These are phyloP conservation scores for Phoma herbarum DNA, from an alignment of 2,329 filamentous ascomycete genomes.

Conservation along the genomic window DNA sequence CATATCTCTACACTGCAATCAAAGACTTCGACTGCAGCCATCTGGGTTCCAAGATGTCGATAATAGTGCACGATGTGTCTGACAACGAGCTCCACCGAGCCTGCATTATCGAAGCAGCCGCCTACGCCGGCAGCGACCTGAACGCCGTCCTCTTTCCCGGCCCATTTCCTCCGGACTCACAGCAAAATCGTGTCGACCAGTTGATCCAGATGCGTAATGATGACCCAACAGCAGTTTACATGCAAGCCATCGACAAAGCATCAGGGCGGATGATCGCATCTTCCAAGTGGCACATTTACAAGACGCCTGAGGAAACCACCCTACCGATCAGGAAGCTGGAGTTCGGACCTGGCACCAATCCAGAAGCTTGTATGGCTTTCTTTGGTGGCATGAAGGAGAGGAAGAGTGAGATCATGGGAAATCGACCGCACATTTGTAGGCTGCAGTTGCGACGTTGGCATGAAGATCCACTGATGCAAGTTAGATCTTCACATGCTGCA, in stretches of 20 bases:
- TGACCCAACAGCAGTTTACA: slow-evolving; percentile 19
- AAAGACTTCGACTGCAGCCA: no score
- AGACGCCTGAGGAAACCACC: slow-evolving; percentile 25
- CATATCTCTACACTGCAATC: neutral
- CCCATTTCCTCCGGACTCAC: slow-evolving; percentile 19
- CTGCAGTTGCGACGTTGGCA: neutral
- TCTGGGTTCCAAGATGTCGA: slow-evolving; percentile 27
- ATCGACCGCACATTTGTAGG: slow-evolving; percentile 39
- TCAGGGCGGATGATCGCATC: slow-evolving; percentile 39
- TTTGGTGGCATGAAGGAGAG: slow-evolving; percentile 29
- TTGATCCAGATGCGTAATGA: slow-evolving; percentile 8
- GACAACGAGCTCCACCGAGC: slow-evolving; percentile 37
- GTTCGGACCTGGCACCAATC: slow-evolving; percentile 31
- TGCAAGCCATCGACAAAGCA: slow-evolving; percentile 39
- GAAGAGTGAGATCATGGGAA: slow-evolving; percentile 35
- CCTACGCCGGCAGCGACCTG: slow-evolving; percentile 32
- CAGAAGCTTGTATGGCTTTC: slow-evolving; percentile 37
- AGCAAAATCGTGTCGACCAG: slow-evolving; percentile 7
- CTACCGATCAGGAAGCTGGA: slow-evolving; percentile 23
- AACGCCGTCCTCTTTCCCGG: slow-evolving; percentile 38
- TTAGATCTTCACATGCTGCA: slow-evolving; percentile 42
- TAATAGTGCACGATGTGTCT: slow-evolving; percentile 32
- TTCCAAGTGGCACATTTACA: slow-evolving; percentile 43
- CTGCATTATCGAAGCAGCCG: slow-evolving; percentile 32
- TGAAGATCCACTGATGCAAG: neutral